Percentiles rank a stretch among this genome's conserved stretches.
These are phyloP conservation scores for Rhynchospora tenuis DNA, from an alignment of 176 grass and related monocot genomes.

Conservation along the genomic window DNA sequence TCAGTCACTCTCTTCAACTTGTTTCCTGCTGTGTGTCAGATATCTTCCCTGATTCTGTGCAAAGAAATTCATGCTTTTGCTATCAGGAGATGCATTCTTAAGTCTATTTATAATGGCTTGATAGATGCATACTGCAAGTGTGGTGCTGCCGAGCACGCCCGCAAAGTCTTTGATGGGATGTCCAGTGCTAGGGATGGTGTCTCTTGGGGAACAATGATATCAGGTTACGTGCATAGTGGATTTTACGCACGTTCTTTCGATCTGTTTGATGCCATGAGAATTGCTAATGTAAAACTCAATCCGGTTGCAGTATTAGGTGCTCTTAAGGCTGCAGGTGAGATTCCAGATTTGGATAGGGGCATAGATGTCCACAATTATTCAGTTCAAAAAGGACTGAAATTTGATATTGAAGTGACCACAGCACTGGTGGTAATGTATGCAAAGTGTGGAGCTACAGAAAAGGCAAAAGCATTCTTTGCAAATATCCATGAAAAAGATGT, in stretches of 20 bases:
- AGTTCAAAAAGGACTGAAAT: conserved; percentile 39
- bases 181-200: conserved; percentile 39
- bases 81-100: conserved; percentile 34
- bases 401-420: conserved; percentile 50
- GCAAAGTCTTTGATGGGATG: conserved; percentile 54
- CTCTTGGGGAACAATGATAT: conserved; percentile 68
- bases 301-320: conserved; percentile 52
- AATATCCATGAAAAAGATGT: conserved; percentile 60
- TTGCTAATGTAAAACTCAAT: conserved; percentile 31
- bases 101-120: conserved; percentile 45
- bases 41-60: conserved; percentile 33
- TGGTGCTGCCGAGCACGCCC: conserved; percentile 28
- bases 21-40: conserved; percentile 50
- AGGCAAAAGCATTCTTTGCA: conserved; percentile 60
- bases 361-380: conserved; percentile 37
- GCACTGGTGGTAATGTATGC: conserved; percentile 60
- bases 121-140: conserved; percentile 67
- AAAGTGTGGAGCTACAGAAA: conserved; percentile 58
- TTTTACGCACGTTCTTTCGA: conserved; percentile 44
- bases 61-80: conserved; percentile 46
- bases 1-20: conserved; percentile 48
- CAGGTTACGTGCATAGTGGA: conserved; percentile 52
- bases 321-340: conserved; percentile 60
- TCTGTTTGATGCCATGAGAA: conserved; percentile 45
- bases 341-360: conserved; percentile 41